Base-by-base conservation (phyloP, 306 rosid genomes). In the Trichosanthes cucumerina region DNA sequence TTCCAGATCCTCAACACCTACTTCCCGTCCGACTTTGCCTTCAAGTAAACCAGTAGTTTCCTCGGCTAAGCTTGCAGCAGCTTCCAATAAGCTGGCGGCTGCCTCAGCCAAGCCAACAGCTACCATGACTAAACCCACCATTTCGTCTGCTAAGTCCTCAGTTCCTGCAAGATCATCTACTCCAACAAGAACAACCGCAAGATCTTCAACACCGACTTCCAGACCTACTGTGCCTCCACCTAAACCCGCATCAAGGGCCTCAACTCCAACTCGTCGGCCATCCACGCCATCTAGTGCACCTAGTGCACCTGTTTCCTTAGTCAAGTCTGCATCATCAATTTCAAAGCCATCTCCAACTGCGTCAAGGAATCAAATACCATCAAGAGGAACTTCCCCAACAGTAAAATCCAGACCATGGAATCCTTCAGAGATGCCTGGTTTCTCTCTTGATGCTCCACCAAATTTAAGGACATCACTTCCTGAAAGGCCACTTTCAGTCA, bases 401-500 rank as follows among this genome's bases (percentile, higher is more conserved):
- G 89, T 83, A 80, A 93, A 89, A 82, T 87, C 97, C 58, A 87
- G 98, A 81, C 96, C 97, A 10, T 93, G 97, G 98, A 93, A 91
- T 80, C 97, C 97, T 53, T 91, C 92, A 38, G 97, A 91, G 80
- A 93, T 93, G 97, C 98, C 96, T 19, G 97, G 98, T 75, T 91
- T 85, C 86, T 91, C 98, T 41, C 92, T 89, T 33, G 98, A 93
- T 66, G 91, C 97, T 78, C 98, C 98, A 3, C 97, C 97, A 26
- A 93, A 91, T 86, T 81, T 93, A 82, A 90, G 97, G 84, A 91
- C 97, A 69, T 86, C 98, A 5, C 84, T 93, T 79, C 96, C 97
- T 70, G 97, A 90, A 4, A 87, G 98, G 81, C 94, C 98, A 74
- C 85, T 90, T 24, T 93, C 98, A 66, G 96, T 89, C 36, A 80